phyloP scores from a whole-genome alignment of 176 grass and related monocot species.

The Tuctoria greenei region DNA sequence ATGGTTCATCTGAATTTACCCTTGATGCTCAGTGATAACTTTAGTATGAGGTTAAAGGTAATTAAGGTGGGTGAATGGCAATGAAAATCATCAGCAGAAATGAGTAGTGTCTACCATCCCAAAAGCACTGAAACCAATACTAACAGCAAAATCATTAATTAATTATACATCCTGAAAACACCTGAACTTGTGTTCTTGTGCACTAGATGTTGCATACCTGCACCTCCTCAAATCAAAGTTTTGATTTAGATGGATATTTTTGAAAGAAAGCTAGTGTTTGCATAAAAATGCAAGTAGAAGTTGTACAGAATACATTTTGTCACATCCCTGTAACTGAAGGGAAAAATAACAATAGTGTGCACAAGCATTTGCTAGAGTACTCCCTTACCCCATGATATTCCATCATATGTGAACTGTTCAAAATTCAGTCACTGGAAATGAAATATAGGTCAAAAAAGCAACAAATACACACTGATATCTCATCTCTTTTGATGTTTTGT shows the following conservation, averaged over 20 bases:
- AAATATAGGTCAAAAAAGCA: neutral
- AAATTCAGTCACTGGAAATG: neutral
- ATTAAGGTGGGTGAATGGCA: neutral
- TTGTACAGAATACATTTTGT: neutral
- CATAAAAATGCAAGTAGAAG: neutral
- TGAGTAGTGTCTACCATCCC: neutral
- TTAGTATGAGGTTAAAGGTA: neutral
- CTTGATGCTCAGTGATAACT: neutral
- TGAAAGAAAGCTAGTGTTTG: neutral
- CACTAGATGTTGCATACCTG: neutral
- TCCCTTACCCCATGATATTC: neutral
- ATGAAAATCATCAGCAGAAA: neutral
- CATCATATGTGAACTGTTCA: neutral
- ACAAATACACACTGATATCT: constrained; percentile 25
- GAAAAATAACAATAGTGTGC: neutral
- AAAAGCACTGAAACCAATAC: neutral
- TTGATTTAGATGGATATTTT: neutral
- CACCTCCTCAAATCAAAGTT: neutral
- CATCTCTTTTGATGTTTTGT: constrained; percentile 16
- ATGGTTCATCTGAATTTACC: neutral
- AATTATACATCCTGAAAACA: neutral
- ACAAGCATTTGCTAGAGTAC: neutral
- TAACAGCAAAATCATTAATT: neutral
- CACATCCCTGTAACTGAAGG: neutral
- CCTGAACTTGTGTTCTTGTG: neutral